A percentile compares a stretch with the other conserved stretches of the same genome.
Conservation (phyloP, 768 basidiomycete species). For the Naganishia friedmannii region DNA sequence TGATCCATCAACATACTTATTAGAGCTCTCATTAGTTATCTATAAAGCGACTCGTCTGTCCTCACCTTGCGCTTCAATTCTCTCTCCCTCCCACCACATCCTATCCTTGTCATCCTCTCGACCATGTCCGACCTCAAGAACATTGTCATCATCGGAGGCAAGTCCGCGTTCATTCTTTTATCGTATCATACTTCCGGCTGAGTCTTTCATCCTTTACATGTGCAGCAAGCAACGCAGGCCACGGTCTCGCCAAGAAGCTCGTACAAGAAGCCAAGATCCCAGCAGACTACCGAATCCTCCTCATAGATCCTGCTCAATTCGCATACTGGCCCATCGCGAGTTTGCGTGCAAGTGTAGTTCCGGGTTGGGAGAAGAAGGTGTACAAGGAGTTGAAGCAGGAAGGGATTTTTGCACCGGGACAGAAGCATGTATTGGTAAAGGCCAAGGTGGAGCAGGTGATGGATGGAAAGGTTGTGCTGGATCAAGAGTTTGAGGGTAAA, state of each 20-base stretch:
- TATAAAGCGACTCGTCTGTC: too few relatives aligned
- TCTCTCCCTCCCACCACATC: neutral
- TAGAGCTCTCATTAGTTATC: too few relatives aligned
- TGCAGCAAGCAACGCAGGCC: constrained; percentile 41
- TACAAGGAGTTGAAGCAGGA: constrained; percentile 37
- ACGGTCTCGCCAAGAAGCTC: constrained; percentile 38
- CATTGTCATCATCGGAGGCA: constrained; percentile 49
- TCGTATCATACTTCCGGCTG: constrained; percentile 4
- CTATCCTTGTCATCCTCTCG: neutral
- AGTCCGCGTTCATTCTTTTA: constrained; percentile 13
- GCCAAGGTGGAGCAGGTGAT: constrained; percentile 44
- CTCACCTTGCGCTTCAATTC: too few relatives aligned
- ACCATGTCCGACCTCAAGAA: constrained; percentile 42
- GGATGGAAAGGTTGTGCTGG: constrained; percentile 40
- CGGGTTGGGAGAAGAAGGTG: constrained; percentile 48
- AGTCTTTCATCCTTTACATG: neutral
- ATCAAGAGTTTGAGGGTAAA: constrained; percentile 47
- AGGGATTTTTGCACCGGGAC: constrained; percentile 38
- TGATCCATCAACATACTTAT: too few relatives aligned
- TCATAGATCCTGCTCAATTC: constrained; percentile 42
- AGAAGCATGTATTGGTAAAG: constrained; percentile 41
- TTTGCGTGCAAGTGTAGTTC: constrained; percentile 44
- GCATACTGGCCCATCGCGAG: constrained; percentile 42
- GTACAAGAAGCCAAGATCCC: constrained; percentile 33
- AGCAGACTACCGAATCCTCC: constrained; percentile 40